These are phyloP conservation scores for Globisporangium cederbergense DNA, from an alignment of 352 stramenopile species.

Conservation along the genomic window DNA sequence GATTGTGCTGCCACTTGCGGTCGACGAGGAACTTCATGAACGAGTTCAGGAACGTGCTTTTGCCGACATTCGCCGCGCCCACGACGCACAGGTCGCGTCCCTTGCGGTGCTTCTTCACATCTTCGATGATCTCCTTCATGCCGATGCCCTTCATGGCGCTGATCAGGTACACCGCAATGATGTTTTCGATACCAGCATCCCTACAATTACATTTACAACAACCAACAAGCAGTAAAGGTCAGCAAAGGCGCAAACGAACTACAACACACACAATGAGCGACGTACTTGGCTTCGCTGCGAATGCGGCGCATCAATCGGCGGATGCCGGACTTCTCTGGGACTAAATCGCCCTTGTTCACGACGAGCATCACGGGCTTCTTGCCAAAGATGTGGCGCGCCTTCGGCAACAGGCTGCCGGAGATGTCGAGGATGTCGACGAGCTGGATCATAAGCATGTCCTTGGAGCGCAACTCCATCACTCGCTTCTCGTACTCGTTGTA, in stretches of 20 bases:
- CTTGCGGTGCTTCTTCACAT: conserved; percentile 74
- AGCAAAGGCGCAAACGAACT: background rate
- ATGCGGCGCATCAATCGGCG: conserved; percentile 79
- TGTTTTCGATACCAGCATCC: conserved; percentile 70
- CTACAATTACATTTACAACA: conserved; percentile 17
- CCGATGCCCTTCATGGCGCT: conserved; percentile 84
- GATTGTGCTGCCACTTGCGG: conserved; percentile 84
- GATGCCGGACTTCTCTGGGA: conserved; percentile 81
- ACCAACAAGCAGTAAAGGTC: background rate
- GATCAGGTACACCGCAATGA: conserved; percentile 76
- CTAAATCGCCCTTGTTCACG: conserved; percentile 90
- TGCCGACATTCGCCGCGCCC: conserved; percentile 90
- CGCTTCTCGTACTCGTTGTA: conserved; percentile 88
- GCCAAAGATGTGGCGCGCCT: conserved; percentile 82
- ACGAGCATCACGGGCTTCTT: conserved; percentile 89
- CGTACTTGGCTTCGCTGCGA: conserved; percentile 68
- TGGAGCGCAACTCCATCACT: conserved; percentile 77
- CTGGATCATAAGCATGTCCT: conserved; percentile 90
- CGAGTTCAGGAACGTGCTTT: conserved; percentile 91
- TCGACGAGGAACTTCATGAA: conserved; percentile 81
- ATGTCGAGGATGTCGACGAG: conserved; percentile 93
- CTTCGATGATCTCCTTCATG: conserved; percentile 84
- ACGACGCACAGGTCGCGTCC: conserved; percentile 89
- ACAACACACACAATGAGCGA: conserved; percentile 1
- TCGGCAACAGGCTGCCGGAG: conserved; percentile 81